Evolutionary conservation across 108 stramenopile genomes (phyloP).

Genomic region (Pelagomonas calceolata): DNA sequence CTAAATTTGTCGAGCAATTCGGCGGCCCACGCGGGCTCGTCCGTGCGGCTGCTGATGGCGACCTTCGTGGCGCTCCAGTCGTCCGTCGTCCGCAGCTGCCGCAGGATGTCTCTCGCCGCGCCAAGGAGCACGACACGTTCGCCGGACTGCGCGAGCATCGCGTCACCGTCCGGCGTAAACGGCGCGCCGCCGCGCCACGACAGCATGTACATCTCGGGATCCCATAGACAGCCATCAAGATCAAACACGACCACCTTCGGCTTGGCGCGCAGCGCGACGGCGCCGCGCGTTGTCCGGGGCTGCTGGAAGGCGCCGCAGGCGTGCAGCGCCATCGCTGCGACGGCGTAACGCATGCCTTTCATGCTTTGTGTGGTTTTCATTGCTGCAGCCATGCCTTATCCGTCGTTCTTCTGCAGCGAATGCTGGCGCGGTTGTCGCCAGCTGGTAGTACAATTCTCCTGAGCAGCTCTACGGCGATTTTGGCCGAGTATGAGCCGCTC

Average conservation of each 20-base stretch:
- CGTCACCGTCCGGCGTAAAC: conserved; percentile 19
- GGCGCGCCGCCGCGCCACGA: conserved; percentile 27
- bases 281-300: no score
- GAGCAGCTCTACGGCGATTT: no score
- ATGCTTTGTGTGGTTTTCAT: no score
- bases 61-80: conserved; percentile 26
- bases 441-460: no score
- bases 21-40: conserved; percentile 58
- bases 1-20: conserved; percentile 49
- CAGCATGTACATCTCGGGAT: conserved; percentile 44
- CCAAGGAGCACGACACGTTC: conserved; percentile 19
- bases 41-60: conserved; percentile 61
- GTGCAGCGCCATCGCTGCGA: no score
- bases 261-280: neutral
- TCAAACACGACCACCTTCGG: conserved; percentile 51
- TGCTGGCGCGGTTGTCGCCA: no score
- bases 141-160: conserved; percentile 18
- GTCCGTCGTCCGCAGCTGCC: conserved; percentile 12
- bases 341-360: no score
- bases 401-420: no score
- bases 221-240: conserved; percentile 50
- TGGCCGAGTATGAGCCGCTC: no score
- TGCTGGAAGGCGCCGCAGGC: no score
- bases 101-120: conserved; percentile 14
- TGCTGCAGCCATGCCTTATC: no score